phyloP scores from a whole-genome alignment of 2,329 filamentous ascomycete species.

The Xylariaceae sp. region DNA sequence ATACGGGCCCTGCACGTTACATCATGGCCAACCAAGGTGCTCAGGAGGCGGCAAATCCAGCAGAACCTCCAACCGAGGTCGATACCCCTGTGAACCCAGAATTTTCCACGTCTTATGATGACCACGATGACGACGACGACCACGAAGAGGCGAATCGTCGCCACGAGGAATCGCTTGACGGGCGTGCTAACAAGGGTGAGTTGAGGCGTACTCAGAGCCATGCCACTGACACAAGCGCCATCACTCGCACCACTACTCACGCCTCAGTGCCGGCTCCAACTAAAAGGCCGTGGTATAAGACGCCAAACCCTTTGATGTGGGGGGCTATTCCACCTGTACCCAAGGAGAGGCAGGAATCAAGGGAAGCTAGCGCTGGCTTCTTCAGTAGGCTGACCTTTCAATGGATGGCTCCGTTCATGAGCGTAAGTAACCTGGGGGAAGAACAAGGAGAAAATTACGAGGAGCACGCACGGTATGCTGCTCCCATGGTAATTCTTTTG shows the following conservation, averaged over 20 bases:
- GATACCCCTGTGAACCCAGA: conserved; percentile 23
- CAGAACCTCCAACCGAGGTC: conserved; percentile 25
- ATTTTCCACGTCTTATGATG: conserved; percentile 17
- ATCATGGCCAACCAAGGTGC: conserved; percentile 29
- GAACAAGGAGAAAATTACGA: neutral
- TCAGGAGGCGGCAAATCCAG: conserved; percentile 28
- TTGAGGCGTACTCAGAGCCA: conserved; percentile 47
- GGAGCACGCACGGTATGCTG: neutral
- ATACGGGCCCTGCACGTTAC: conserved; percentile 1
- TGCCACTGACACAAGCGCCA: conserved; percentile 50
- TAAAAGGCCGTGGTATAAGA: conserved; percentile 60
- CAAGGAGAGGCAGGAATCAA: conserved; percentile 50
- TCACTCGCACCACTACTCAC: conserved; percentile 42
- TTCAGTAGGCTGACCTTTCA: conserved; percentile 76
- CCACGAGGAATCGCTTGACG: conserved; percentile 27
- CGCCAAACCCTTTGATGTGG: conserved; percentile 59
- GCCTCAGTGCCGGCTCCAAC: conserved; percentile 29
- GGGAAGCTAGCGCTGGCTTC: conserved; percentile 69
- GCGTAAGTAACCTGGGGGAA: conserved; percentile 43
- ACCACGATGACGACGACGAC: conserved; percentile 24
- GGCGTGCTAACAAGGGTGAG: conserved; percentile 31
- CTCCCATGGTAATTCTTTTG: neutral
- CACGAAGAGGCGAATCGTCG: conserved; percentile 30
- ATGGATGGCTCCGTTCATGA: conserved; percentile 90
- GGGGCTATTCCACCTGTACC: conserved; percentile 53